phyloP scores from a whole-genome alignment of 768 basidiomycete species.

The Lactifluus pinguis region DNA sequence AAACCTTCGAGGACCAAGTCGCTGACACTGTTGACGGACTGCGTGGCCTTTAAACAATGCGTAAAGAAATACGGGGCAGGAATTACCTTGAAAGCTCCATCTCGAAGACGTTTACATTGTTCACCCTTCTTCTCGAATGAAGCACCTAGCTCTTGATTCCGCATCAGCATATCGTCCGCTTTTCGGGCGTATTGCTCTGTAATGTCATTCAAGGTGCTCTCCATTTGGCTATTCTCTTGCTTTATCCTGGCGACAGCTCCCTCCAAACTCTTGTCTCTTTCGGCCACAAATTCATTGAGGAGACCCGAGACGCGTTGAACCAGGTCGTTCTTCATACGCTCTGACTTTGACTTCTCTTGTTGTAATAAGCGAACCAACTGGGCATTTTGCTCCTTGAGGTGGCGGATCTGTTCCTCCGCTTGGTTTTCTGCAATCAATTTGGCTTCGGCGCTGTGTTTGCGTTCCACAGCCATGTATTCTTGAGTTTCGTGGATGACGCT shows the following conservation, averaged over 20 bases:
- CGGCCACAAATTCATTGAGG: constrained; percentile 58
- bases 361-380: constrained; percentile 51
- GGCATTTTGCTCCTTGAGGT: constrained; percentile 64
- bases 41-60: constrained; percentile 4
- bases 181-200: constrained; percentile 40
- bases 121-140: constrained; percentile 37
- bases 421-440: constrained; percentile 40
- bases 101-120: constrained; percentile 46
- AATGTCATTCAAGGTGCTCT: constrained; percentile 41
- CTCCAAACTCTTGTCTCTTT: constrained; percentile 57
- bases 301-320: constrained; percentile 67
- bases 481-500: constrained; percentile 48
- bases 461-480: constrained; percentile 47
- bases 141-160: constrained; percentile 34
- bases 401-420: constrained; percentile 44
- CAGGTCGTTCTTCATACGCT: constrained; percentile 62
- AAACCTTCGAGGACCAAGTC: constrained; percentile 35
- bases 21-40: constrained; percentile 38
- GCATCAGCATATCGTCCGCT: constrained; percentile 33
- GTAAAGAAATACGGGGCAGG: not conserved
- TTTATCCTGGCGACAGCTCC: constrained; percentile 47
- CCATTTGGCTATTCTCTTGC: constrained; percentile 46
- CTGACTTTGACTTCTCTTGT: constrained; percentile 55
- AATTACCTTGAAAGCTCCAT: constrained; percentile 51
- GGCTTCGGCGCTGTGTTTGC: constrained; percentile 40